These are phyloP conservation scores for Fagopyrum homotropicum DNA, from an alignment of 148 eudicot genomes.

Conservation along the genomic window DNA sequence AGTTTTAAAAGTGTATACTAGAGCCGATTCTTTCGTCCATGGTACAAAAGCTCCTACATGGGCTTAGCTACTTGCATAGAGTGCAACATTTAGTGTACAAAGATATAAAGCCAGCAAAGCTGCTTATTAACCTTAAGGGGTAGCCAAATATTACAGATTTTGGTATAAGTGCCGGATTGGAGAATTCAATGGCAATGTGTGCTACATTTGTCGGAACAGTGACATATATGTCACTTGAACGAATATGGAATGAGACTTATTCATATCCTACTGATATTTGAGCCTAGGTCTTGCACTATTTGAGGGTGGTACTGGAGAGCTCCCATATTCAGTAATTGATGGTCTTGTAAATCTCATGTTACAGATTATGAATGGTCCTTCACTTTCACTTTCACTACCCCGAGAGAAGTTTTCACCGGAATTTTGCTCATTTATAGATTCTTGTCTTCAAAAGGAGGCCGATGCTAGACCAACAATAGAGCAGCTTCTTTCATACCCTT, in stretches of 20 bases:
- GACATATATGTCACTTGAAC: constrained; percentile 94
- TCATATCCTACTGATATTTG: constrained; percentile 97
- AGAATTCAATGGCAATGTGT: constrained; percentile 96
- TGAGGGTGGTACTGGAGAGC: constrained; percentile 92
- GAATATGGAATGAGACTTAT: constrained; percentile 85
- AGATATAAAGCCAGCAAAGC: constrained; percentile 96
- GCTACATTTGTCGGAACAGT: constrained; percentile 97
- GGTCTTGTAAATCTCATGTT: constrained; percentile 95
- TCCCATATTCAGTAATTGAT: constrained; percentile 71
- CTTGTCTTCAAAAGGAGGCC: no score
- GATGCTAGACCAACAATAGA: background rate
- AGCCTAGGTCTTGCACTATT: constrained; percentile 95
- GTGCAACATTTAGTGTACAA: constrained; percentile 81
- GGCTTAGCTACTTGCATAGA: constrained; percentile 81
- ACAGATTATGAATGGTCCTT: constrained; percentile 95
- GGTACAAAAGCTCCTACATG: constrained; percentile 68
- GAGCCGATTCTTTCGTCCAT: constrained; percentile 74
- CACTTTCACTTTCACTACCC: constrained; percentile 28
- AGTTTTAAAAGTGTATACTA: constrained; percentile 51
- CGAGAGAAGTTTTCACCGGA: no score
- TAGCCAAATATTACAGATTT: constrained; percentile 96
- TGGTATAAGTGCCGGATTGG: constrained; percentile 96
- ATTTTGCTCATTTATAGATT: no score
- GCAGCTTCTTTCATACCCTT: constrained; percentile 91
- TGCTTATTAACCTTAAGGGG: constrained; percentile 92